Base-by-base conservation (phyloP, 768 basidiomycete genomes). In the Suillus bovinus region DNA sequence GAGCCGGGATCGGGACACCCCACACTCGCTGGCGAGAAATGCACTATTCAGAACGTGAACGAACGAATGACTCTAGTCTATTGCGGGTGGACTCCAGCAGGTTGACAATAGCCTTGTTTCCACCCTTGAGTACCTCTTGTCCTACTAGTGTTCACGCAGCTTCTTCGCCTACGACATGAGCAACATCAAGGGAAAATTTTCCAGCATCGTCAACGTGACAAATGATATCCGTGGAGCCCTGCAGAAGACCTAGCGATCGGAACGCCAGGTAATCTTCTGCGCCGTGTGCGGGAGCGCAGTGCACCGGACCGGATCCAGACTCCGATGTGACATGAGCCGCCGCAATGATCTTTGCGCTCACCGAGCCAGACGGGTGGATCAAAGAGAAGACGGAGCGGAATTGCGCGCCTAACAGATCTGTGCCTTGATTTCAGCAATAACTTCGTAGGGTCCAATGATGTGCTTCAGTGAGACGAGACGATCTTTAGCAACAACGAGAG, bases 1-100 rank as follows among this genome's bases (percentile, higher is more conserved):
- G 77, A 3, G 92, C 88, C 3, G 96, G 96, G 63, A 99, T 98
- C 5, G 96, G 96, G 1, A 97, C 93, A 22, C 96, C 96, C 96
- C 96, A 99, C 22, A 91, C 90, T 34, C 96, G 89, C 71, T 99
- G 96, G 7, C 96, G 89, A 44, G 96, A 99, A 61, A 99, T 98
- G 70, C 96, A 99, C 96, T 96, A 99, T 77, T 99, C 96, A 0
- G 94, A 94, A 13, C 96, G 92, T 0, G 89, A 90, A 2, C 80
- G 84, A 58, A 98, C 82, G 73, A 94, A 96, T 0, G 94, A 81
- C 66, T 93, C 88, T 11, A 99, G 86, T n/a, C 95, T 89, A 52
- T 88, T 90, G 10, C 89, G 87, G 3, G 77, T 79, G n/a, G 77
- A 69, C 22, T 81, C 73, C 55, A 98, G 73, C 10, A 95, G 69